Evolutionary conservation across 345 rosid species (phyloP), one percentile per base, ranked within the genome.

Genomic region (Eutrema heterophyllum): DNA sequence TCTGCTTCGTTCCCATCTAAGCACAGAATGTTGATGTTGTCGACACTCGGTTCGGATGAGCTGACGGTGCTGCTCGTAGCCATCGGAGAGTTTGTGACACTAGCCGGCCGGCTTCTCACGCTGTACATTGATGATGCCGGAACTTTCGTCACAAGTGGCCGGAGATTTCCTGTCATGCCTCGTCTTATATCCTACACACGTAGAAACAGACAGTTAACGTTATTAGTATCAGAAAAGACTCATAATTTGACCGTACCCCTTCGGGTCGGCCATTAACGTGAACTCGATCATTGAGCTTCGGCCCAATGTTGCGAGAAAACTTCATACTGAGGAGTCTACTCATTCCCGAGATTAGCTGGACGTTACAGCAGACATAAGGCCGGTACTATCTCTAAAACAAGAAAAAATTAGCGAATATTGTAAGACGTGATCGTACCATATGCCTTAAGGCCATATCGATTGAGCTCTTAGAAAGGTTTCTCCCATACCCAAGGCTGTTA

Each of bases 371-470:
- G 12, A 51, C n/a, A 52, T 7, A 52, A 30, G 55, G 13, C 4
- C 16, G 0, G n/a, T 52, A 35, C 56, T 5, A 26, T 35, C 5
- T 27, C 16, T 27, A 52, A 52, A 29, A 52, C 33, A 8, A 56
- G 2, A 55, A 32, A 36, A 32, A 3, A 2, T 26, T 9, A 30
- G 21, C 38, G 9, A 39, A 40, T 16, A 51, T 35, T 32, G 11
- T 50, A 50, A 59, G 15, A 26, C 0, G 53, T 56, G 30, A 26
- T 45, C 50, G 26, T 83, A 93, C 98, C 98, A 93, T 90, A 55
- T 93, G 98, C 70, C 98, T 73, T 46, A 93, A 50, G 40, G 98
- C 97, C 98, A 93, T 93, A 27, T 93, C 98, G 5, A 93, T 84
- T 11, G 98, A 93, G 80, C 85, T 88, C 57, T 87, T 90, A 11